Conservation (phyloP, 108 stramenopile genomes). For the Aurantiochytrium sp. region DNA sequence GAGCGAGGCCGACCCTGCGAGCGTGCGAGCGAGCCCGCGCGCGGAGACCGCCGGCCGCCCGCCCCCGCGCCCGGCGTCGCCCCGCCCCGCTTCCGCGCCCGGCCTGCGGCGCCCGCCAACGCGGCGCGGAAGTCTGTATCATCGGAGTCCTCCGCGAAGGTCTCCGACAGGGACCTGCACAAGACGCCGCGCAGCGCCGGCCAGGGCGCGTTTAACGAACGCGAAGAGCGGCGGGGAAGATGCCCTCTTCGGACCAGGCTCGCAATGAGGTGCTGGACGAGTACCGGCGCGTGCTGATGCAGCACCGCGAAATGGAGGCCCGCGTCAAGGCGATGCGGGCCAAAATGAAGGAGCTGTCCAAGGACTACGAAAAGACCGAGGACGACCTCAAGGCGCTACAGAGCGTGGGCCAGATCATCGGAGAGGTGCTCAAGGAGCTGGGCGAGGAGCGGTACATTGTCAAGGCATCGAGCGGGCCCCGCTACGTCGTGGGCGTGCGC, state of each 20-base stretch:
- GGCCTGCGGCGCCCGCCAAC: too few species aligned
- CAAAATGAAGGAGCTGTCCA: constrained; percentile 74
- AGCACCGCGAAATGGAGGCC: constrained; percentile 84
- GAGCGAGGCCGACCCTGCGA: too few species aligned
- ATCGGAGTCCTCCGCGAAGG: too few species aligned
- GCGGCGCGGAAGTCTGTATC: too few species aligned
- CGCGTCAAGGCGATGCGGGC: constrained; percentile 81
- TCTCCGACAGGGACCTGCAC: too few species aligned
- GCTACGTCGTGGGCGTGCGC: constrained; percentile 94
- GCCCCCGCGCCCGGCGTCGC: too few species aligned
- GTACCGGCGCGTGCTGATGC: constrained; percentile 82
- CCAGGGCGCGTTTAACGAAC: too few species aligned
- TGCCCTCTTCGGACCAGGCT: constrained; percentile 43
- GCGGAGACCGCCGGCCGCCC: too few species aligned
- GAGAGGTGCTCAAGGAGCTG: constrained; percentile 90
- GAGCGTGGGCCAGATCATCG: constrained; percentile 92
- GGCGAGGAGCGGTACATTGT: constrained; percentile 95
- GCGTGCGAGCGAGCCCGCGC: too few species aligned
- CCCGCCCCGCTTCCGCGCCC: too few species aligned
- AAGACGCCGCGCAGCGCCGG: too few species aligned
- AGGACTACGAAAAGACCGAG: constrained; percentile 90
- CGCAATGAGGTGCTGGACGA: constrained; percentile 80
- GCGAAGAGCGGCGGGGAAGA: neutral
- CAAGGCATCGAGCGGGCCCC: constrained; percentile 88
- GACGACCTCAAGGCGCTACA: constrained; percentile 85